Percentiles rank a stretch among this genome's conserved stretches.
Evolutionary conservation across 2,329 filamentous ascomycete species (phyloP).

Genomic region (Talaromyces sp.): DNA sequence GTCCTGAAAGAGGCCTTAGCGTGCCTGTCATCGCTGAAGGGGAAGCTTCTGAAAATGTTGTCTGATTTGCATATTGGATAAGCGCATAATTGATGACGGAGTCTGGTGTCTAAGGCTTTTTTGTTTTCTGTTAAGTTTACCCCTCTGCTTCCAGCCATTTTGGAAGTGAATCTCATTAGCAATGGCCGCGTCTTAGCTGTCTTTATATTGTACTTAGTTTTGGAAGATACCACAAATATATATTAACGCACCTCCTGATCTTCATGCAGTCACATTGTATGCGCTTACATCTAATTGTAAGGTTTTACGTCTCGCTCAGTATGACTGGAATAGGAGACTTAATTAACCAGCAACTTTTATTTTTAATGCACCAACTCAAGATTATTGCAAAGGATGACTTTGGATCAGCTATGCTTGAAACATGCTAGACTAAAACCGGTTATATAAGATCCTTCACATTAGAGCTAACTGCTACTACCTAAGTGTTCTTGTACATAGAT

Average conservation of each 20-base stretch:
- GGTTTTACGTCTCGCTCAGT: background rate
- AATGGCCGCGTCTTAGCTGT: constrained; percentile 1
- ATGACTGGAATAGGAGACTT: background rate
- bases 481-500: background rate
- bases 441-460: background rate
- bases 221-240: constrained; percentile 18
- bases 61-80: constrained; percentile 45
- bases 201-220: constrained; percentile 6
- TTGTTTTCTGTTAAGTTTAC: background rate
- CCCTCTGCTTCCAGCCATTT: background rate
- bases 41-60: constrained; percentile 73
- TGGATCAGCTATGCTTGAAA: no score
- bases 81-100: constrained; percentile 10
- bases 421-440: no score
- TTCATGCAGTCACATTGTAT: background rate
- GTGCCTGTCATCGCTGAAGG: constrained; percentile 83
- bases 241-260: background rate
- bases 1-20: constrained; percentile 80
- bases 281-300: background rate
- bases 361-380: no score
- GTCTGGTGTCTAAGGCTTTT: constrained; percentile 15
- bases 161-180: background rate
- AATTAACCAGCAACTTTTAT: background rate
- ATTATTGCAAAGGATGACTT: background rate
- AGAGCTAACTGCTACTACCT: background rate